A percentile compares a stretch with the other conserved stretches of the same genome.
These are phyloP conservation scores for Kwoniella sp. DNA, from an alignment of 768 basidiomycete genomes.

Conservation along the genomic window DNA sequence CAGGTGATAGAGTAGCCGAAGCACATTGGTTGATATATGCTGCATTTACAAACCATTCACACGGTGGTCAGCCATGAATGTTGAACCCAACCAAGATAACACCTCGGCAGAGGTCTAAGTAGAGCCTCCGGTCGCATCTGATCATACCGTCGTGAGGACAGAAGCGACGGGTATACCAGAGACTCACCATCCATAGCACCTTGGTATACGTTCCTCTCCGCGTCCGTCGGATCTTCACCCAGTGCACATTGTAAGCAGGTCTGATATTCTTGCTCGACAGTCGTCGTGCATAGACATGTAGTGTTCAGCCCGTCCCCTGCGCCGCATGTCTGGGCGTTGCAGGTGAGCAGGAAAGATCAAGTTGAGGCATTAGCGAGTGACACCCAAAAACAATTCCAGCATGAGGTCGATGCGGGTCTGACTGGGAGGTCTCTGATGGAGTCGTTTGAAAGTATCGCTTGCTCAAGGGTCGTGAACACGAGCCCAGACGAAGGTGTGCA, in stretches of 20 bases:
- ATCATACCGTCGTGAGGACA: no score
- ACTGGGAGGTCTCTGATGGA: no score
- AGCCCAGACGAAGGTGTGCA: no score
- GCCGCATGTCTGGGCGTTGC: conserved; percentile 15
- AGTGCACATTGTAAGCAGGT: conserved; percentile 16
- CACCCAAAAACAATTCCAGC: background rate
- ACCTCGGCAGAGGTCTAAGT: no score
- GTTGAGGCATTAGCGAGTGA: no score
- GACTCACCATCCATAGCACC: conserved; percentile 14
- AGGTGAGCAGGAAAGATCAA: background rate
- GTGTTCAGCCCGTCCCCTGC: conserved; percentile 13
- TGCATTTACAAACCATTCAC: no score
- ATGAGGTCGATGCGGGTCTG: background rate
- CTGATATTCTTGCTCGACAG: conserved; percentile 2
- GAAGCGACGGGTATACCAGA: no score
- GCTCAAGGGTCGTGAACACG: no score
- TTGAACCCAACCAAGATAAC: no score
- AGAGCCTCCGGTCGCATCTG: no score
- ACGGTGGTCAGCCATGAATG: conserved; percentile 2
- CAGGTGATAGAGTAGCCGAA: conserved; percentile 5
- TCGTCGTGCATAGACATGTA: conserved; percentile 12
- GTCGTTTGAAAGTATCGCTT: no score
- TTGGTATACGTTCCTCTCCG: conserved; percentile 6
- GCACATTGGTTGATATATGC: conserved; percentile 26
- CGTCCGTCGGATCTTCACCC: conserved; percentile 1